A percentile compares a stretch with the other conserved stretches of the same genome.
Conservation (phyloP, 805 yeast genomes). For the Hanseniaspora lachancei region DNA sequence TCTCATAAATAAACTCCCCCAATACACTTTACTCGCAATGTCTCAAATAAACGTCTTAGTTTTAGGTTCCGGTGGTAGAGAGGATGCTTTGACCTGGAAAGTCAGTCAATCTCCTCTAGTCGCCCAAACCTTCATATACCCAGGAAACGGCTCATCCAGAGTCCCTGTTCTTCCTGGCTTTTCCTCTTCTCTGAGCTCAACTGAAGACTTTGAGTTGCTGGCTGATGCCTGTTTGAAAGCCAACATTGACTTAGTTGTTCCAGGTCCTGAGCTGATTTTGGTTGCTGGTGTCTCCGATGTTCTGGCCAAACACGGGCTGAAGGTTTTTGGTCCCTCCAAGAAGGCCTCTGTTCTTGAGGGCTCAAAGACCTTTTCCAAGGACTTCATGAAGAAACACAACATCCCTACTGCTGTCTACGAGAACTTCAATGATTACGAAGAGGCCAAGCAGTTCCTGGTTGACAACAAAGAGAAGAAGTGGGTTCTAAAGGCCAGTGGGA, state of each 20-base stretch:
- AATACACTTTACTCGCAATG: neutral
- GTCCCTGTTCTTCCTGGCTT: conserved; percentile 21
- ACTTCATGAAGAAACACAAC: conserved; percentile 78
- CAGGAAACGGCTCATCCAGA: conserved; percentile 92
- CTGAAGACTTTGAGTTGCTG: conserved; percentile 54
- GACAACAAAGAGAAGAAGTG: conserved; percentile 53
- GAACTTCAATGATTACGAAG: conserved; percentile 64
- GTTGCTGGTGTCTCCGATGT: conserved; percentile 78
- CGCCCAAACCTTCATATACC: conserved; percentile 70
- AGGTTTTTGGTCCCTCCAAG: conserved; percentile 92
- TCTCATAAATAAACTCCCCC: too few species aligned
- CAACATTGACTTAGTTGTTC: conserved; percentile 61
- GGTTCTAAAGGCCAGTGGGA: conserved; percentile 93
- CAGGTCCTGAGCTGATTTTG: conserved; percentile 98
- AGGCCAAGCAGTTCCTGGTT: conserved; percentile 56
- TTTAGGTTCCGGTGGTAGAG: conserved; percentile 98
- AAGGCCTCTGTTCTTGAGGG: conserved; percentile 93
- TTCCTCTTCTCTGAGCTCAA: conserved; percentile 47
- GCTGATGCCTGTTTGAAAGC: conserved; percentile 61
- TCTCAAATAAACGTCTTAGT: conserved; percentile 50
- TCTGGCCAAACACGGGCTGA: conserved; percentile 73
- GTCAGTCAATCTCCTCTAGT: conserved; percentile 67
- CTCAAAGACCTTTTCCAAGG: conserved; percentile 85
- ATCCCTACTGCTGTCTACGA: conserved; percentile 91
- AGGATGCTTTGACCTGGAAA: conserved; percentile 92